Percentiles rank a stretch among this genome's conserved stretches.
phyloP scores from a whole-genome alignment of 2,329 filamentous ascomycete species.

The Penicillium sp. region DNA sequence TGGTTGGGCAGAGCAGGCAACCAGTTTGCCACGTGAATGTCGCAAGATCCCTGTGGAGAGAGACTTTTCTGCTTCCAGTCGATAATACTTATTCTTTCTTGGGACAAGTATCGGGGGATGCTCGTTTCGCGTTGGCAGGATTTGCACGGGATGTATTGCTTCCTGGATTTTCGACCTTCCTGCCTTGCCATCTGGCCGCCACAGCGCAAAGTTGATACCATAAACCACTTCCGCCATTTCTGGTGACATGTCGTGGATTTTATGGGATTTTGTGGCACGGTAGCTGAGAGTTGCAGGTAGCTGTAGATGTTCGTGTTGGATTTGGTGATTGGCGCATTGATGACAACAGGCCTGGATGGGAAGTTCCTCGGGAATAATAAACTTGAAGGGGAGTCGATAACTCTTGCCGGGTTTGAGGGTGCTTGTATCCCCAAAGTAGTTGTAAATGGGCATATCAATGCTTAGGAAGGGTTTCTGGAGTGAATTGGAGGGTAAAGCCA shows the following conservation, averaged over 20 bases:
- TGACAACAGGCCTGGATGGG: conserved; percentile 16
- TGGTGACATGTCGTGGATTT: conserved; percentile 7
- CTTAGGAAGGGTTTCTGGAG: conserved; percentile 12
- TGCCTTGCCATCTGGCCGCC: neutral
- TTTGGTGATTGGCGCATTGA: conserved; percentile 7
- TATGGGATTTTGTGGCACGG: neutral
- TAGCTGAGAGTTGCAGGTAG: conserved; percentile 16
- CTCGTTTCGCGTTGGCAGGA: conserved; percentile 10
- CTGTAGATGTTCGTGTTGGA: conserved; percentile 14
- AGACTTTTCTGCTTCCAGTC: neutral
- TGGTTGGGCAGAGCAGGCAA: conserved; percentile 1
- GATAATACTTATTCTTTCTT: conserved; percentile 6
- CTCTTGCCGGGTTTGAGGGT: neutral
- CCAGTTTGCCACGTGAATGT: conserved; percentile 1
- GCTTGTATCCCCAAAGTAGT: neutral
- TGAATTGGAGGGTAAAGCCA: conserved; percentile 8
- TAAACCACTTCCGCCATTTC: conserved; percentile 3
- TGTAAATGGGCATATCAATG: conserved; percentile 10
- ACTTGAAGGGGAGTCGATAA: conserved; percentile 13
- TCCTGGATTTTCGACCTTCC: neutral
- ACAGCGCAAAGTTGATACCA: conserved; percentile 3
- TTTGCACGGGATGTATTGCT: conserved; percentile 10
- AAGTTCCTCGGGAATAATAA: conserved; percentile 16
- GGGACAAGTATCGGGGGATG: conserved; percentile 8
- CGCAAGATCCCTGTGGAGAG: conserved; percentile 7